A percentile compares a stretch with the other conserved stretches of the same genome.
Conservation (phyloP, 805 yeast genomes). For the Sungouiella thailandica region DNA sequence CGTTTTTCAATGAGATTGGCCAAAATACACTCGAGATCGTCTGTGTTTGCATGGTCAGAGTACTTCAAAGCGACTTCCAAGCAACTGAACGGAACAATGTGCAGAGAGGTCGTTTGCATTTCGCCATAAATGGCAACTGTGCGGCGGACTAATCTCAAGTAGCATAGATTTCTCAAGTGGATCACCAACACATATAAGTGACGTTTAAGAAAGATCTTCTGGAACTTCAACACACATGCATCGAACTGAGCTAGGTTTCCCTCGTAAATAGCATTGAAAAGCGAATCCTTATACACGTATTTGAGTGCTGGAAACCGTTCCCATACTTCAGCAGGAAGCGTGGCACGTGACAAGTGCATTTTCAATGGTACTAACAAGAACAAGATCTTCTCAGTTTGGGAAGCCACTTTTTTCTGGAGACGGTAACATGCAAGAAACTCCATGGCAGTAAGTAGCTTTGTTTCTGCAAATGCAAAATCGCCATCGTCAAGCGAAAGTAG, state of each 20-base stretch:
- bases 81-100: conserved; percentile 37
- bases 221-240: conserved; percentile 37
- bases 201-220: conserved; percentile 48
- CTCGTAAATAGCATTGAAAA: conserved; percentile 42
- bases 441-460: conserved; percentile 50
- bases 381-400: conserved; percentile 42
- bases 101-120: conserved; percentile 20
- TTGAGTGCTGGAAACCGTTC: conserved; percentile 36
- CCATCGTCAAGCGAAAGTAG: conserved; percentile 61
- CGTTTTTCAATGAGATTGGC: conserved; percentile 62
- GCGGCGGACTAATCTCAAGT: conserved; percentile 46
- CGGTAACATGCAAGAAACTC: conserved; percentile 22
- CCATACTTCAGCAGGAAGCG: conserved; percentile 45
- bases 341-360: conserved; percentile 39
- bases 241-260: conserved; percentile 60
- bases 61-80: conserved; percentile 41
- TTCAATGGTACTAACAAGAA: conserved; percentile 60
- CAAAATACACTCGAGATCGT: conserved; percentile 62
- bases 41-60: conserved; percentile 23
- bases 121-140: conserved; percentile 17
- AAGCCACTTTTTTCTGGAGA: conserved; percentile 19
- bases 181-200: conserved; percentile 59
- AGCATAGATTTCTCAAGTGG: conserved; percentile 45
- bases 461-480: conserved; percentile 48
- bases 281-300: conserved; percentile 37